These are phyloP conservation scores for Acanthamoeba sp. DNA, from an alignment of 208 protist genomes.

Conservation along the genomic window DNA sequence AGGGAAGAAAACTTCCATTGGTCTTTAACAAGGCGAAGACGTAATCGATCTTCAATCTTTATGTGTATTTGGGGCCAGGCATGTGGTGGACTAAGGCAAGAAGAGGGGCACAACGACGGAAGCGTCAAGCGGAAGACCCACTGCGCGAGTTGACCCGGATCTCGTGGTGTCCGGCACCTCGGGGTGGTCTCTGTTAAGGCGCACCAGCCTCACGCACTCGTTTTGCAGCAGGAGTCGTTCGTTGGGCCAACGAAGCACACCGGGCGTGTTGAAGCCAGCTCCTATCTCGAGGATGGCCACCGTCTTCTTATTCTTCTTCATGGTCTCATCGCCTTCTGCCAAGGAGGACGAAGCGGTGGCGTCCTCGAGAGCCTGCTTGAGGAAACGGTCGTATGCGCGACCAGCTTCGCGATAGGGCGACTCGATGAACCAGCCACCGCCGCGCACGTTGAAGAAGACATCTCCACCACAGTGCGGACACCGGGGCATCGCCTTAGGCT, in stretches of 20 bases:
- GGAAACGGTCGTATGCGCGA: not conserved
- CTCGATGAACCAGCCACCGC: slow-evolving; percentile 9
- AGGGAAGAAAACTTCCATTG: too few relatives aligned
- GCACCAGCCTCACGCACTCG: slow-evolving; percentile 9
- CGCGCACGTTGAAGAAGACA: slow-evolving; percentile 12
- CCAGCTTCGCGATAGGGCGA: not conserved
- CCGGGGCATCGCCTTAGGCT: not conserved
- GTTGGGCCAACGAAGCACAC: slow-evolving; percentile 15
- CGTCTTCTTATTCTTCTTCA: not conserved
- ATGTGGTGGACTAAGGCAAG: too few relatives aligned
- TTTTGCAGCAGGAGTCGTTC: not conserved
- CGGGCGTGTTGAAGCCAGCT: slow-evolving; percentile 12
- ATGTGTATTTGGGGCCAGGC: too few relatives aligned
- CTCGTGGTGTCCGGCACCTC: not conserved
- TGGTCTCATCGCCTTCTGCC: too few relatives aligned
- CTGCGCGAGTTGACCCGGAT: not conserved
- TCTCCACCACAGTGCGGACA: not conserved
- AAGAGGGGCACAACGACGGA: not conserved
- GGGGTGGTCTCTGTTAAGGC: not conserved
- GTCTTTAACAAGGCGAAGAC: too few relatives aligned
- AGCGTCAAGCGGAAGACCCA: not conserved
- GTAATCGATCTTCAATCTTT: too few relatives aligned
- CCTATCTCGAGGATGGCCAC: not conserved
- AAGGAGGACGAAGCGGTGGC: not conserved
- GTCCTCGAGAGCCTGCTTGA: not conserved